phyloP scores from a whole-genome alignment of 148 eudicot genomes.

The Nyssa sinensis region DNA sequence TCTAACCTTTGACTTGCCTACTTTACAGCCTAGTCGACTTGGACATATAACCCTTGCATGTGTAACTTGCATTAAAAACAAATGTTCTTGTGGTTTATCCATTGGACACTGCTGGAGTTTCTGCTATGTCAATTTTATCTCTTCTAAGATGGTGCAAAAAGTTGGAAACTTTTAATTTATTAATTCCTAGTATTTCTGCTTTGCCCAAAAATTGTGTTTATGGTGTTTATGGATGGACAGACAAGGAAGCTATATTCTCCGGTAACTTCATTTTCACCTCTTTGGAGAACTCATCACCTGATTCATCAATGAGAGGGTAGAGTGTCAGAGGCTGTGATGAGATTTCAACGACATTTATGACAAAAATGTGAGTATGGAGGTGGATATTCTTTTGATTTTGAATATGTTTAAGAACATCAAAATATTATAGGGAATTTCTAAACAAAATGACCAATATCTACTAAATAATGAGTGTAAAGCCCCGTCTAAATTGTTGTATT shows the following conservation, averaged over 20 bases:
- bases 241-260: constrained; percentile 38
- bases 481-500: neutral
- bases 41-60: neutral
- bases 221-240: neutral
- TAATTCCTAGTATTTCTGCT: neutral
- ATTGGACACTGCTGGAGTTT: neutral
- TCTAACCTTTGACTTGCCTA: neutral
- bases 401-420: neutral
- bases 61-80: neutral
- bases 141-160: neutral
- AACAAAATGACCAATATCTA: neutral
- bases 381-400: neutral
- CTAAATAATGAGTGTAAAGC: neutral
- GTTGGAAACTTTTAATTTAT: neutral
- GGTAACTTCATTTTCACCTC: constrained; percentile 57
- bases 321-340: neutral
- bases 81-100: neutral
- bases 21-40: neutral
- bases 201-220: neutral
- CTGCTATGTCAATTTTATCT: neutral
- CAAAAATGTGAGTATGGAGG: neutral
- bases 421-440: neutral
- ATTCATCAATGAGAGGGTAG: neutral
- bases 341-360: neutral
- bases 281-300: constrained; percentile 23